Evolutionary conservation across 169 alveolate genomes (phyloP), one percentile per base, ranked within the genome.

Genomic region (Plasmodium coatneyi): DNA sequence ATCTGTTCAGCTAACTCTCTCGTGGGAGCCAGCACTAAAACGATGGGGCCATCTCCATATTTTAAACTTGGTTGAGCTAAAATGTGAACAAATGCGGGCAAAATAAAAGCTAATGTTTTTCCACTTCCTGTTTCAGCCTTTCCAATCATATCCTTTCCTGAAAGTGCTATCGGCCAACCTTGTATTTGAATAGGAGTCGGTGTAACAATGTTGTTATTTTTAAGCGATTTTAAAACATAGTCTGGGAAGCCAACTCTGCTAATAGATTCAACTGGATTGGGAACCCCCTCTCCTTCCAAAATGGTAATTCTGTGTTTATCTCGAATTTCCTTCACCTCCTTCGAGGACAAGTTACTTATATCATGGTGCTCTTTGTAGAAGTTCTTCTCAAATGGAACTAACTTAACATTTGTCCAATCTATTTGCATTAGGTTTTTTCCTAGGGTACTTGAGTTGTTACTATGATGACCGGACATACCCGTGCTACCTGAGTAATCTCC

Each of bases 111-210:
- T 80, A 99, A 96, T 16, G 99, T 99, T 95, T 99, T 99, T 1
- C 99, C 99, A 74, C 99, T 98, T 16, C 99, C 99, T 2, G 99
- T 99, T 91, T 99, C 99, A 10, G 99, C 99, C 41, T 99, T 98
- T 30, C 99, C 99, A 16, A 99, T 98, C 96, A 99, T 96, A 95
- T 99, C 99, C 39, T 98, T 96, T 25, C 99, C 99, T 28, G 99
- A 96, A 52, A 98, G 93, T 41, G 98, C 98, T 16, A 98, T 95
- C 12, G 99, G 99, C 99, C 99, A 98, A 36, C 99, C 98, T 92
- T 98, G 98, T 74, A 98, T 97, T 95, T 99, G 99, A 39, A 99
- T 99, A 9, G 99, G 98, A 28, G 99, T 98, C 3, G 99, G 99
- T 46, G 95, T 92, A 41, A 90, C 92, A 95, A 98, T 98, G 54